Percentiles rank a stretch among this genome's conserved stretches.
These are phyloP conservation scores for Cytospora piceicola DNA, from an alignment of 2,329 filamentous ascomycete species.

Conservation along the genomic window DNA sequence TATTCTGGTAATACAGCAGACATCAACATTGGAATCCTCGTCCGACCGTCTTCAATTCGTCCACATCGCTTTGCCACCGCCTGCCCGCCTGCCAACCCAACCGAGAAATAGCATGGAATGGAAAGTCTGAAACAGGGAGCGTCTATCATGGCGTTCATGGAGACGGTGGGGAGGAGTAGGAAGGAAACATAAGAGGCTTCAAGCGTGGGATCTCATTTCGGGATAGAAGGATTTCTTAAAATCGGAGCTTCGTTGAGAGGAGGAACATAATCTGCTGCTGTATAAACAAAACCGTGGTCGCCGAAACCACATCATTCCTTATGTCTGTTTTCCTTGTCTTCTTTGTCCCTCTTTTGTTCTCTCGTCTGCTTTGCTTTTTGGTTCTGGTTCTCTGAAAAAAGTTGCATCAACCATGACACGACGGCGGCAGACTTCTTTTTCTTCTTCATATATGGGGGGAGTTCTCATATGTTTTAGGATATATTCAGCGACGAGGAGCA, in stretches of 20 bases:
- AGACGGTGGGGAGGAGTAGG: slow-evolving; percentile 5
- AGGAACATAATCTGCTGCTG: slow-evolving; percentile 30
- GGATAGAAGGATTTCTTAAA: background rate
- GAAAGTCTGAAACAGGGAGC: background rate
- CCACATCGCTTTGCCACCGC: slow-evolving; percentile 10
- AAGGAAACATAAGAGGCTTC: slow-evolving; percentile 8
- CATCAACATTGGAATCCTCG: slow-evolving; percentile 22
- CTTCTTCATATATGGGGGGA: background rate
- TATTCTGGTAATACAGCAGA: slow-evolving; percentile 31
- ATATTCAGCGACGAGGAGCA: background rate
- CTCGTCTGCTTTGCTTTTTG: slow-evolving; percentile 5
- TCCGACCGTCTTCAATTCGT: slow-evolving; percentile 15
- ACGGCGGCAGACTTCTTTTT: background rate
- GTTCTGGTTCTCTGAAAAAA: background rate
- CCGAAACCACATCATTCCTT: slow-evolving; percentile 24
- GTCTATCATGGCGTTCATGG: background rate
- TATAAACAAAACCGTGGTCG: slow-evolving; percentile 30
- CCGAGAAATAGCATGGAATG: slow-evolving; percentile 1
- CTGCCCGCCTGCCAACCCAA: slow-evolving; percentile 3
- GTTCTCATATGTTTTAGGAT: slow-evolving; percentile 6
- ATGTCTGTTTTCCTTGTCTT: slow-evolving; percentile 7
- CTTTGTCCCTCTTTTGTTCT: background rate
- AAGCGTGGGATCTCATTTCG: background rate
- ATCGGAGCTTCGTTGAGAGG: slow-evolving; percentile 7
- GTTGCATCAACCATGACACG: slow-evolving; percentile 4